Conservation (phyloP, 345 rosid genomes). For the Eucalyptus urophylla region DNA sequence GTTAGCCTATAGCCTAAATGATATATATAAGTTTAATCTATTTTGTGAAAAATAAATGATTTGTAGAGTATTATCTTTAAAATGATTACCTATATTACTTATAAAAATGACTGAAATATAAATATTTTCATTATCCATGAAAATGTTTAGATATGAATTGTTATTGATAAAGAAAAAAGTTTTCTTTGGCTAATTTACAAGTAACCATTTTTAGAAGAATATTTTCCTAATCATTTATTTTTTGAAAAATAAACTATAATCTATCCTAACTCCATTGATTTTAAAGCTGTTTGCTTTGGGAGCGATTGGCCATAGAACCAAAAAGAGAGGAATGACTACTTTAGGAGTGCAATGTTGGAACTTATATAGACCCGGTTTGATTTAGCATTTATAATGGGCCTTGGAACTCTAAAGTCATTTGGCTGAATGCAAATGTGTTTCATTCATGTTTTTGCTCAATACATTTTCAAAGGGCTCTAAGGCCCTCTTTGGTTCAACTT, state of each 20-base stretch:
- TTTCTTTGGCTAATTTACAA: background rate
- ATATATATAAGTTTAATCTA: background rate
- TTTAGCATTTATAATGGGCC: no score
- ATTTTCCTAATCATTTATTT: no score
- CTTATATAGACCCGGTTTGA: no score
- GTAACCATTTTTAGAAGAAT: background rate
- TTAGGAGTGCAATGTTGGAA: background rate
- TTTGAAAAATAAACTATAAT: no score
- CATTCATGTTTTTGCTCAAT: no score
- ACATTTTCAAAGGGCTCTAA: rapidly evolving
- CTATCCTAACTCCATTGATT: background rate
- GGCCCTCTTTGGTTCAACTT: rapidly evolving
- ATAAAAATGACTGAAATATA: background rate
- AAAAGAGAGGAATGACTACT: background rate
- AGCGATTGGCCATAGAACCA: background rate
- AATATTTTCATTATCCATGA: no score
- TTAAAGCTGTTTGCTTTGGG: background rate
- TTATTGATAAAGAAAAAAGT: background rate
- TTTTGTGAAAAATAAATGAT: no score
- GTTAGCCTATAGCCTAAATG: background rate
- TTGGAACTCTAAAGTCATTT: no score
- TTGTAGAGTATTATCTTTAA: background rate
- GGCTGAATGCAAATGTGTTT: no score
- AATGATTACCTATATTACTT: no score
- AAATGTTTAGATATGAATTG: no score